Evolutionary conservation across 768 basidiomycete species (phyloP), one percentile per base, ranked within the genome.

Genomic region (Rubroboletus satanas): DNA sequence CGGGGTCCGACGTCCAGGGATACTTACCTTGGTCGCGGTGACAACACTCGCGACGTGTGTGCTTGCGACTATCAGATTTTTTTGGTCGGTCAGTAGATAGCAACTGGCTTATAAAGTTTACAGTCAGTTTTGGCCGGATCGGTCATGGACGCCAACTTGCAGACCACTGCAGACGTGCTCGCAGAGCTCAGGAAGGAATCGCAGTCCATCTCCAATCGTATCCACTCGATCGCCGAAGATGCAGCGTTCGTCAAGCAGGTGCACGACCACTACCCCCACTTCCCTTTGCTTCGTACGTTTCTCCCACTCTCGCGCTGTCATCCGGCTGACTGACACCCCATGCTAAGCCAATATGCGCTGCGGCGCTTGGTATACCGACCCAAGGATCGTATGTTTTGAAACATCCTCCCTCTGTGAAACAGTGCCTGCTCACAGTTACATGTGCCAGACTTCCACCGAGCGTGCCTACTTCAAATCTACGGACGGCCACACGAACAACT

Each of bases 331-430:
- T 6, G 15, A n/a, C 23, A 12, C 10, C 5, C 23, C 35, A 35
- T 26, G 21, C 21, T 21, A 21, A 26, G 93, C 96, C 4, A 98
- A 98, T 68, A 79, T 94, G 64, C 83, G 96, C 23, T 97, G 94
- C 63, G 96, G 96, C 4, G 87, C 87, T 7, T 98, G 95, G 95
- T 98, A 97, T 68, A 83, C 87, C 7, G 79, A 93, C 62, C 90
- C 93, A 18, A 55, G 62, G 7, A 79, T 85, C 52, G 85, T 84
- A 4, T 21, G 46, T 46, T 18, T 7, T 9, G 48, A 10, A 29
- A 5, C 2, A 0, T n/a, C 21, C 26, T 26, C 26, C 26, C 26
- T 5, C 26, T 26, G 26, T 26, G 26, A 26, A 26, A 26, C 26
- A 26, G 26, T 37, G 5, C 18, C 12, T 26, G 14, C 12, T 29